Evolutionary conservation across 139 green algal genomes (phyloP).

Genomic region (Yamagishiella unicocca): DNA sequence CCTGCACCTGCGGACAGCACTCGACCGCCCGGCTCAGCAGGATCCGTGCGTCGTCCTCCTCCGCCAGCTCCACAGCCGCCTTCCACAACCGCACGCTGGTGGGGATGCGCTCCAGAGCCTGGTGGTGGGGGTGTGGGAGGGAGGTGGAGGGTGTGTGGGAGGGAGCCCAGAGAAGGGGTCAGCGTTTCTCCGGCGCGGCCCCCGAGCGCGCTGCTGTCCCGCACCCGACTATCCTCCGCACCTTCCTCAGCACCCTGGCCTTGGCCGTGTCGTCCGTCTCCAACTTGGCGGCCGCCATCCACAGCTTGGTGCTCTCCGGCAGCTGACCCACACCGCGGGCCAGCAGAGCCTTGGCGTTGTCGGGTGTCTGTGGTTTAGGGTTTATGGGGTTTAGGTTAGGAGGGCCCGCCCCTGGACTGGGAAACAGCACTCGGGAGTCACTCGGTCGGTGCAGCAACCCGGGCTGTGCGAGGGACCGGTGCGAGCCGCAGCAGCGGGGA

Average conservation of each 20-base stretch:
- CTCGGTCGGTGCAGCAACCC: too few species aligned
- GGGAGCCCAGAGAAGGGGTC: neutral
- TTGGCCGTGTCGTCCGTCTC: constrained; percentile 83
- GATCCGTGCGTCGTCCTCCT: constrained; percentile 92
- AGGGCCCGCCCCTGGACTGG: too few species aligned
- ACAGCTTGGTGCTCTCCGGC: constrained; percentile 88
- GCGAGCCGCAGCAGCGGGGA: neutral
- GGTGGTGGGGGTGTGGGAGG: neutral
- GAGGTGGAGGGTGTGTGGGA: neutral
- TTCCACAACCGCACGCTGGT: constrained; percentile 96
- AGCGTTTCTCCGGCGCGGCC: neutral
- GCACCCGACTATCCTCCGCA: neutral
- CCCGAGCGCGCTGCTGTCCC: neutral
- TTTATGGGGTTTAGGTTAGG: too few species aligned
- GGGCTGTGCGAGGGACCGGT: neutral
- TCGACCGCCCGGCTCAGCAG: constrained; percentile 94
- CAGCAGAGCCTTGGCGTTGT: constrained; percentile 88
- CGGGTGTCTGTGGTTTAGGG: constrained; percentile 65
- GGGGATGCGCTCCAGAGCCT: constrained; percentile 77
- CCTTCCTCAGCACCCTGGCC: constrained; percentile 90
- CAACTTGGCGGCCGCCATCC: constrained; percentile 84
- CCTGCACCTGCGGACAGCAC: constrained; percentile 85
- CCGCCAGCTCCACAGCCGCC: constrained; percentile 93
- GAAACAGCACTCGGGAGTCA: too few species aligned
- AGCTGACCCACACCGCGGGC: constrained; percentile 89